Base-by-base conservation (phyloP, 768 basidiomycete species). In the Xerocomellus dryophilus region DNA sequence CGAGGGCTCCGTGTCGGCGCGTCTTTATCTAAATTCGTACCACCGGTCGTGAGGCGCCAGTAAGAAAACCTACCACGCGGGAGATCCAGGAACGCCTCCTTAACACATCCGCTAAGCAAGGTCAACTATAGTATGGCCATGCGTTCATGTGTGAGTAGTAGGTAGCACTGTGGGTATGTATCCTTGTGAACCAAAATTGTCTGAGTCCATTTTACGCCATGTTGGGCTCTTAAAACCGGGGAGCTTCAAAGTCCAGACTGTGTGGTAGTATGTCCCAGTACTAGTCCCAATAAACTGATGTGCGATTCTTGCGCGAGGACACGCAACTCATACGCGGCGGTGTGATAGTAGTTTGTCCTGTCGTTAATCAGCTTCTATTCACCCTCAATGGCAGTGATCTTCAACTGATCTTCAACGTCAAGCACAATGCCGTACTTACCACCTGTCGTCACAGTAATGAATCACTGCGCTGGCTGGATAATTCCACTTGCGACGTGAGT, bases 311-410 rank as follows among this genome's bases (percentile, higher is more conserved):
- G 31, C 40, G 42, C 35, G 41, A 38, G 39, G 21, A 10, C 47
- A 45, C 39, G 45, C 18, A 39, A 38, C 47, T 53, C 63, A 35
- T 47, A 36, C 31, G 18, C 42, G 27, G 18, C 42, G 27, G 20
- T 40, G 27, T 40, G 50, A 36, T 50, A 47, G 34, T 36, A 51
- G 47, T 53, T 31, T 55, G 25, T 32, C 41, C 32, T 44, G 41
- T 53, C 53, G 65, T 60, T 51, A 58, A 66, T 68, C 53, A 40
- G n/a, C 61, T 66, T 68, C 63, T 50, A 50, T 61, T 61, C 53
- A 39, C 65, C 51, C 51, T 49, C 65, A 45, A 59, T 44, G 49
- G 61, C 38, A 68, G 58, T 57, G 66, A 66, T 66, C 65, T 63
- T 63, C 65, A 57, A 66, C 55, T 57, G 65, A 66, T 66, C 57